These are phyloP conservation scores for Aspergillus sparsus DNA, from an alignment of 495 filamentous ascomycete species.

Conservation along the genomic window DNA sequence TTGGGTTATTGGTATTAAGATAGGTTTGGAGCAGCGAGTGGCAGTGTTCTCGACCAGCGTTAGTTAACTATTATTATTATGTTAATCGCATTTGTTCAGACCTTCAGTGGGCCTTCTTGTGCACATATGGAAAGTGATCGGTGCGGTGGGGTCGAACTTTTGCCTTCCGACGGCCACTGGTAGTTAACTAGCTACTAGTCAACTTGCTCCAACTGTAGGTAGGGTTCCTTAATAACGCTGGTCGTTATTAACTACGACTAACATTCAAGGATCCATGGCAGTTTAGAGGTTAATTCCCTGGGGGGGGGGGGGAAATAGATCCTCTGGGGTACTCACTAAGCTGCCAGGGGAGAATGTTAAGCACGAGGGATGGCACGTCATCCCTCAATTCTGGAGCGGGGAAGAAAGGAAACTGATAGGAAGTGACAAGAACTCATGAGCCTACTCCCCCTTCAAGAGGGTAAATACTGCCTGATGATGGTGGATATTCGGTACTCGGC, in stretches of 20 bases:
- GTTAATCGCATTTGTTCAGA: neutral
- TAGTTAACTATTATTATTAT: neutral
- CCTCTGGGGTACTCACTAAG: neutral
- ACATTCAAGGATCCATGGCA: no score
- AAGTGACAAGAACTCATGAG: neutral
- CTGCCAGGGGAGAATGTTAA: neutral
- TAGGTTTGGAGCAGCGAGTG: slow-evolving; percentile 5
- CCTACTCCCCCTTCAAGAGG: neutral
- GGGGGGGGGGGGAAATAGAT: neutral
- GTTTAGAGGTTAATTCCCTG: no score
- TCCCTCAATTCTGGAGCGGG: neutral
- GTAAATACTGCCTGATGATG: neutral
- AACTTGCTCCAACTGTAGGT: no score
- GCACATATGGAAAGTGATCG: slow-evolving; percentile 1
- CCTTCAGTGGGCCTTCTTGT: neutral
- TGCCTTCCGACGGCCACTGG: no score
- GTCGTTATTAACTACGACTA: no score
- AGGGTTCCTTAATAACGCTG: no score
- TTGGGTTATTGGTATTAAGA: slow-evolving; percentile 6
- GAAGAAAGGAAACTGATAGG: neutral
- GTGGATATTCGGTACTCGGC: neutral
- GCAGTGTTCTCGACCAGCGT: slow-evolving; percentile 2
- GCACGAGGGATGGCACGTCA: neutral
- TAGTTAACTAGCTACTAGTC: no score
- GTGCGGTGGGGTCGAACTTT: neutral